Evolutionary conservation across 2,329 filamentous ascomycete genomes (phyloP), one percentile per base, ranked within the genome.

Genomic region (Salinomyces thailandicus): DNA sequence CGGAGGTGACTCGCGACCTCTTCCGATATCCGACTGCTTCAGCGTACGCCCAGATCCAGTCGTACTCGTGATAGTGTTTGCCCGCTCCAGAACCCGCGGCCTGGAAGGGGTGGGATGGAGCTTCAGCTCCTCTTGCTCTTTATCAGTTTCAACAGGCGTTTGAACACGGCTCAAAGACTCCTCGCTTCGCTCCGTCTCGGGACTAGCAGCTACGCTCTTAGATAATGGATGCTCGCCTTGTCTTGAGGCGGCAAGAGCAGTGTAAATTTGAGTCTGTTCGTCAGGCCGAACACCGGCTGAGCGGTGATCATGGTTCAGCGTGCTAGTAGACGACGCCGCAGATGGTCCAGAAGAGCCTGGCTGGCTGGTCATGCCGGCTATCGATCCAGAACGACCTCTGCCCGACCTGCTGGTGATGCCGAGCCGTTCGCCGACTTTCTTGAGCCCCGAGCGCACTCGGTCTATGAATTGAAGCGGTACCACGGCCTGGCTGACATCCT

Each of bases 401-500:
- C 32, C 16, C n/a, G 32, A 16, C 24, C 19, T 39, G 16, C 35
- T 29, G 28, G 27, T 29, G 13, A 43, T 31, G 3, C 42, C 42
- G 18, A 48, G 39, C 37, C 47, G 34, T 19, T 49, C 47, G 19
- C 75, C 66, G 14, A 75, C 68, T 39, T 66, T 68, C 45, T 45
- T 51, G 41, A 93, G 73, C 26, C 77, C 83, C 9, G 83, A 93
- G 31, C 79, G 77, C 33, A 91, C 82, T 20, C 85, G 79, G 54
- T 94, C 85, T 14, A 96, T 70, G 44, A 95, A 77, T 5, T 81
- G 87, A 34, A 95, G 76, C 22, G 87, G 87, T 12, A 93, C 81
- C 37, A 98, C 91, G 38, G 91, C 91, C 37, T 78, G 76, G 31
- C 85, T 87, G 52, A 98, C 77, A 61, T 98, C 91, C 53, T 79